Percentiles rank a stretch among this genome's conserved stretches.
phyloP scores from a whole-genome alignment of 2,329 filamentous ascomycete species.

The Fonsecaea monophora region DNA sequence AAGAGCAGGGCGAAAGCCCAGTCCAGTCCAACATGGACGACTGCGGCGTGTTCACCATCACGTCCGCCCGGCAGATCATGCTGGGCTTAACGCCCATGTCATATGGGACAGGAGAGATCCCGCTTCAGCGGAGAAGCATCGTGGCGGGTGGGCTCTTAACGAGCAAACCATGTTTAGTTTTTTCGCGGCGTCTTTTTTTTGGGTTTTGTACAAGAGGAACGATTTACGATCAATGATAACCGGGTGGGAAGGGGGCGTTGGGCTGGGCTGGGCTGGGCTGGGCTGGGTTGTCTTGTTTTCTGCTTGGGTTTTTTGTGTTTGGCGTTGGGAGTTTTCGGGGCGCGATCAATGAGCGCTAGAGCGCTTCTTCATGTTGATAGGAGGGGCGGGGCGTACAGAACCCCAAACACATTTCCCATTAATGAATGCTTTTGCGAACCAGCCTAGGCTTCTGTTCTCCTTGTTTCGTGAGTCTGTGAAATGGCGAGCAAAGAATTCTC shows the following conservation, averaged over 20 bases:
- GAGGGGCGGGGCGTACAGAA: constrained; percentile 10
- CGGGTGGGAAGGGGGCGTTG: no score
- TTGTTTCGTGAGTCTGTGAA: no score
- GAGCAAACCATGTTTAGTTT: constrained; percentile 21
- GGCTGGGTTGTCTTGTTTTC: no score
- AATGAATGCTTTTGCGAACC: no score
- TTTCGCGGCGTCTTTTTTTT: background rate
- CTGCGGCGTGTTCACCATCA: constrained; percentile 59
- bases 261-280: no score
- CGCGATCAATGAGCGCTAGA: no score
- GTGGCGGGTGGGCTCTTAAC: constrained; percentile 50
- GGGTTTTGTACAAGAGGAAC: constrained; percentile 1
- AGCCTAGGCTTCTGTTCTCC: no score
- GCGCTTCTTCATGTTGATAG: no score
- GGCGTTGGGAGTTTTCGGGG: constrained; percentile 5
- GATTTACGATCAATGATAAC: constrained; percentile 12
- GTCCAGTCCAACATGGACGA: constrained; percentile 56
- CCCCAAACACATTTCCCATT: no score
- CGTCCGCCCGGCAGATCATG: constrained; percentile 56
- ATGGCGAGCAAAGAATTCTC: no score
- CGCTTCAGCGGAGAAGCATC: constrained; percentile 52
- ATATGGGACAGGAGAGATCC: constrained; percentile 51
- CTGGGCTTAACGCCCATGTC: constrained; percentile 50
- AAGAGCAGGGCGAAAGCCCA: constrained; percentile 45
- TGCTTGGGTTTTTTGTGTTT: constrained; percentile 4